A percentile compares a stretch with the other conserved stretches of the same genome.
Evolutionary conservation across 2,329 filamentous ascomycete species (phyloP).

Genomic region (Escovopsis sp.): DNA sequence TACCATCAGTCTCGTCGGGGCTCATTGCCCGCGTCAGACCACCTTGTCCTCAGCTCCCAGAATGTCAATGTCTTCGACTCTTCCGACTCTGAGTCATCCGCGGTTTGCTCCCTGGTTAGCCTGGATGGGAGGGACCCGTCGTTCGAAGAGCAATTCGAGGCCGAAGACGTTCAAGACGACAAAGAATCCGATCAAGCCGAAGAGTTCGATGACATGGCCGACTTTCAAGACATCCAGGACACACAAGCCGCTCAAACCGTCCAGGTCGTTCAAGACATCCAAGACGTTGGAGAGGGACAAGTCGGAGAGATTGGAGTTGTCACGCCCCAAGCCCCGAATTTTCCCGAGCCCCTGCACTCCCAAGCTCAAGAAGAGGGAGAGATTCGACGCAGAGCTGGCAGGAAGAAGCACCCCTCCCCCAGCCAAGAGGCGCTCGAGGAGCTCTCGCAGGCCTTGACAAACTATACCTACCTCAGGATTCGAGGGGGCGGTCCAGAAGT

Average conservation of each 20-base stretch:
- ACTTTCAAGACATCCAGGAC: too few species aligned
- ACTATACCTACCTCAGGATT: conserved; percentile 13
- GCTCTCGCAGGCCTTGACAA: conserved; percentile 20
- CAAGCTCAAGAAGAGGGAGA: too few species aligned
- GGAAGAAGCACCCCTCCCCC: conserved; percentile 30
- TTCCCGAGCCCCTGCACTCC: too few species aligned
- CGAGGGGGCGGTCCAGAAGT: conserved; percentile 8
- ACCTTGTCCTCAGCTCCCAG: neutral
- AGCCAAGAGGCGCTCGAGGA: conserved; percentile 25
- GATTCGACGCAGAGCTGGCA: neutral
- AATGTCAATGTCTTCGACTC: conserved; percentile 1
- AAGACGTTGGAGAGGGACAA: too few species aligned
- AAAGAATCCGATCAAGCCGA: neutral
- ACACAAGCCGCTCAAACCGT: too few species aligned
- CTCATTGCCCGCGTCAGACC: too few species aligned
- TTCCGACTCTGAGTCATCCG: conserved; percentile 3
- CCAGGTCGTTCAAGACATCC: too few species aligned
- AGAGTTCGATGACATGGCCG: too few species aligned
- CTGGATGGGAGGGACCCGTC: neutral
- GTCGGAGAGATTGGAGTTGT: too few species aligned
- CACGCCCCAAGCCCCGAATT: too few species aligned
- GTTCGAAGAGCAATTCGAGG: neutral
- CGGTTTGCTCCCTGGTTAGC: neutral
- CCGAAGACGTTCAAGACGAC: neutral
- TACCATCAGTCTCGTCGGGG: neutral